Percentiles rank a stretch among this genome's conserved stretches.
These are phyloP conservation scores for Austroboletus niveus DNA, from an alignment of 1,284 basidiomycete species.

Conservation along the genomic window DNA sequence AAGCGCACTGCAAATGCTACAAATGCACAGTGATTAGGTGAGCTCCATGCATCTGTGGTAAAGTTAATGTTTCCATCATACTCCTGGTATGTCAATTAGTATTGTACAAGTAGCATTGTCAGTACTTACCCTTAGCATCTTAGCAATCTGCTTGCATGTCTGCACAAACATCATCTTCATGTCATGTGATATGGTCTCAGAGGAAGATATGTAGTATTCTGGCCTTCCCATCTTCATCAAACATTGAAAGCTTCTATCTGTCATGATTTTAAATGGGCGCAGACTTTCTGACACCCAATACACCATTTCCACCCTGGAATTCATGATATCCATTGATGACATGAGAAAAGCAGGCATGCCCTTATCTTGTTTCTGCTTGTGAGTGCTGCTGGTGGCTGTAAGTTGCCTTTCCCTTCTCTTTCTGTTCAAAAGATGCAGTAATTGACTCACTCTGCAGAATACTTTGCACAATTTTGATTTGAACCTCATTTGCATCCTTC, in stretches of 20 bases:
- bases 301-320: constrained; percentile 21
- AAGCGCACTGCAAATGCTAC: neutral
- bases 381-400: neutral
- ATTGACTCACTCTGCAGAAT: neutral
- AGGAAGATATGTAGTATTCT: constrained; percentile 2
- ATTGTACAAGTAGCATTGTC: too few species aligned
- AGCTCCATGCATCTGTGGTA: constrained; percentile 10
- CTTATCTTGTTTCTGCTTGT: constrained; percentile 7
- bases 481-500: too few species aligned
- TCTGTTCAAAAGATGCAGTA: neutral
- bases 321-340: neutral
- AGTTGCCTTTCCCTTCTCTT: neutral
- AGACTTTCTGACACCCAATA: constrained; percentile 24
- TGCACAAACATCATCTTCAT: neutral
- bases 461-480: too few species aligned
- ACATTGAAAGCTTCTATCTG: too few species aligned
- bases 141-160: neutral
- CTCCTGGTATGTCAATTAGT: neutral
- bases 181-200: neutral
- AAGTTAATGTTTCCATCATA: constrained; percentile 11
- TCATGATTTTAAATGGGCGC: constrained; percentile 24
- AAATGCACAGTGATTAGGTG: constrained; percentile 4
- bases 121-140: constrained; percentile 1
- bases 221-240: constrained; percentile 6
- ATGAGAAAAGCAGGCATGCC: too few species aligned